These are phyloP conservation scores for Tulasnella sp. DNA, from an alignment of 768 basidiomycete species.

Conservation along the genomic window DNA sequence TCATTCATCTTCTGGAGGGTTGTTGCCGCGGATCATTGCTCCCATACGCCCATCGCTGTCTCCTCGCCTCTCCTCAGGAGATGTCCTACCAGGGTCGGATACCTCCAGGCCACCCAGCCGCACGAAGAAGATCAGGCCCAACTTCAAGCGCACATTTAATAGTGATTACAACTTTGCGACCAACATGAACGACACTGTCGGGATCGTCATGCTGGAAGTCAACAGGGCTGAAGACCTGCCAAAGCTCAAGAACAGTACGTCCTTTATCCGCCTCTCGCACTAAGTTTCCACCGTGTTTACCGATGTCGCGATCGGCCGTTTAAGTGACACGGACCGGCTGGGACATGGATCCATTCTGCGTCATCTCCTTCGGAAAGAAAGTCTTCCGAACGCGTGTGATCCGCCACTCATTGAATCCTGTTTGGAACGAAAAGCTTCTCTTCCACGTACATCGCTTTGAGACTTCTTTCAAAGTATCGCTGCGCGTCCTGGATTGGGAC, in stretches of 20 bases:
- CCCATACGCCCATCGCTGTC: conserved; percentile 26
- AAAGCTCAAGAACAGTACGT: conserved; percentile 72
- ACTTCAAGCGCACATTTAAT: conserved; percentile 21
- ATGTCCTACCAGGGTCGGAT: not conserved
- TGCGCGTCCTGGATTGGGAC: conserved; percentile 93
- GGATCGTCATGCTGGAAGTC: conserved; percentile 93
- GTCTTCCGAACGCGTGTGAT: conserved; percentile 88
- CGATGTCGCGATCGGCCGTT: not conserved
- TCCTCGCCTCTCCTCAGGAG: conserved; percentile 17
- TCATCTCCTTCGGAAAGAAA: conserved; percentile 93
- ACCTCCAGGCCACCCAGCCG: conserved; percentile 7
- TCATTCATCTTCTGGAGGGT: conserved; percentile 15
- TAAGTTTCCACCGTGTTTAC: not conserved
- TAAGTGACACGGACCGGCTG: conserved; percentile 75
- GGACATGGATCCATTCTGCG: conserved; percentile 97
- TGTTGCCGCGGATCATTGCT: conserved; percentile 30
- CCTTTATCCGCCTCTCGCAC: not conserved
- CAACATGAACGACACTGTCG: conserved; percentile 64
- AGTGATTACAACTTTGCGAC: conserved; percentile 50
- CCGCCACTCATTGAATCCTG: conserved; percentile 72
- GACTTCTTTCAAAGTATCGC: conserved; percentile 60
- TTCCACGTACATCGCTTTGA: conserved; percentile 92
- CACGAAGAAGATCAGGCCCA: conserved; percentile 19
- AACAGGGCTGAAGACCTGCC: conserved; percentile 75
- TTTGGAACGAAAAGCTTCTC: conserved; percentile 89